Conservation (phyloP, 805 yeast genomes). For the Candida berthetii region DNA sequence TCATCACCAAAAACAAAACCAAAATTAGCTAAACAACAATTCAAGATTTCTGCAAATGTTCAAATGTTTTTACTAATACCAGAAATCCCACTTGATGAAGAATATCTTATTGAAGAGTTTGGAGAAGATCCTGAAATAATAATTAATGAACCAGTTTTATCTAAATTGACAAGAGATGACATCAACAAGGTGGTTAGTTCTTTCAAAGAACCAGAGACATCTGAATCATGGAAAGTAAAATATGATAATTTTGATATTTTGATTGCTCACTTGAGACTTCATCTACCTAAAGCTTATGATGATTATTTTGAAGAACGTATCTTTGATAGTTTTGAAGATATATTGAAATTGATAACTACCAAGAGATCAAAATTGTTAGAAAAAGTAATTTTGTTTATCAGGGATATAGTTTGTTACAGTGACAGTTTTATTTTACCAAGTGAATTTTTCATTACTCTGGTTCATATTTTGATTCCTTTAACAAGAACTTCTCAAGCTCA, state of each 20-base stretch:
- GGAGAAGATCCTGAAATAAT: slow-evolving; percentile 14
- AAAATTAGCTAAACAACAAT: not conserved
- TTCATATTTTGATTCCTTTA: slow-evolving; percentile 16
- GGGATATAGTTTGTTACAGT: slow-evolving; percentile 18
- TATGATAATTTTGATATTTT: slow-evolving; percentile 11
- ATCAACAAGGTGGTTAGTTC: slow-evolving; percentile 6
- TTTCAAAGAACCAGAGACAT: slow-evolving; percentile 12
- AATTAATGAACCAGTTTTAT: slow-evolving; percentile 3
- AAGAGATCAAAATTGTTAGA: slow-evolving; percentile 11
- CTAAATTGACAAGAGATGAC: slow-evolving; percentile 1
- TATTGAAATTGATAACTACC: slow-evolving; percentile 11
- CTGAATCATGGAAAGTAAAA: slow-evolving; percentile 16
- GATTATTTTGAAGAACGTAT: slow-evolving; percentile 9
- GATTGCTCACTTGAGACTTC: slow-evolving; percentile 14
- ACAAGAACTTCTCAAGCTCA: slow-evolving; percentile 13
- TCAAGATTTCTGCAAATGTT: not conserved
- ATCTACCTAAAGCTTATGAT: slow-evolving; percentile 7
- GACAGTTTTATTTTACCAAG: slow-evolving; percentile 3
- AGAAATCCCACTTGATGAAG: slow-evolving; percentile 4
- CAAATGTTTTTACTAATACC: not conserved
- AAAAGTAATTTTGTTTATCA: slow-evolving; percentile 13
- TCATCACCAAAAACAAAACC: not conserved
- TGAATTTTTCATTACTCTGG: slow-evolving; percentile 8
- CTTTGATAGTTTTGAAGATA: slow-evolving; percentile 8
- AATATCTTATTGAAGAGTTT: slow-evolving; percentile 9